A percentile compares a stretch with the other conserved stretches of the same genome.
Conservation (phyloP, 208 protist genomes). For the Kentomonas sorsogonicus region DNA sequence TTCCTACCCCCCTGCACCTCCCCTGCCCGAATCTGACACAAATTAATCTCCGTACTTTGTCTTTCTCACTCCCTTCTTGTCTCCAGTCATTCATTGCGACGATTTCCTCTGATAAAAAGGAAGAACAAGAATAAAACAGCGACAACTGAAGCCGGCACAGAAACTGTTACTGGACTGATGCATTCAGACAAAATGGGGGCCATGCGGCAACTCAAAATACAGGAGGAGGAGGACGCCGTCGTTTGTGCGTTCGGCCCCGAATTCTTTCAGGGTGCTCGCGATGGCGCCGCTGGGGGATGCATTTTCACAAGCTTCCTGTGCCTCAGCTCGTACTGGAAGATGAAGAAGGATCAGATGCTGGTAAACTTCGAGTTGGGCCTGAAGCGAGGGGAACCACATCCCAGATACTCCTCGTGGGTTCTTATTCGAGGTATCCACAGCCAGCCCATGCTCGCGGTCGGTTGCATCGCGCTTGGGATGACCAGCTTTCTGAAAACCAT, state of each 20-base stretch:
- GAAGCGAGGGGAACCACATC: constrained; percentile 25
- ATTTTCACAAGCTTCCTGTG: constrained; percentile 32
- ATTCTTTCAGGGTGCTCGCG: constrained; percentile 68
- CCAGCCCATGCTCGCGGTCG: constrained; percentile 69
- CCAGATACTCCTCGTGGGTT: constrained; percentile 36
- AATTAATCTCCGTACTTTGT: no score
- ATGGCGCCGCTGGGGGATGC: constrained; percentile 36
- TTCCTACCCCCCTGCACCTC: no score
- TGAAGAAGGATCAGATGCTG: constrained; percentile 46
- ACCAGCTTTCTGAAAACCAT: constrained; percentile 58
- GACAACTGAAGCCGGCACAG: no score
- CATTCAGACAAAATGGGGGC: background rate
- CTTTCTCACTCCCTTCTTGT: no score
- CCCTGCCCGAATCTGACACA: no score
- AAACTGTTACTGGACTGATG: no score
- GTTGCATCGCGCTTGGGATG: constrained; percentile 47
- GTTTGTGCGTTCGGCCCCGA: constrained; percentile 73
- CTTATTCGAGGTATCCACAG: constrained; percentile 54
- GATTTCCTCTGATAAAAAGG: no score
- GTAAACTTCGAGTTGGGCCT: constrained; percentile 34
- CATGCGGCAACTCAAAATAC: constrained; percentile 18
- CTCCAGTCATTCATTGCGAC: no score
- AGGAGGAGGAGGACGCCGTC: constrained; percentile 60
- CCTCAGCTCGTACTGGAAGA: constrained; percentile 28
- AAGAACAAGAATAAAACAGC: no score